phyloP scores from a whole-genome alignment of 2,329 filamentous ascomycete species.

The Davidsoniella virescens region DNA sequence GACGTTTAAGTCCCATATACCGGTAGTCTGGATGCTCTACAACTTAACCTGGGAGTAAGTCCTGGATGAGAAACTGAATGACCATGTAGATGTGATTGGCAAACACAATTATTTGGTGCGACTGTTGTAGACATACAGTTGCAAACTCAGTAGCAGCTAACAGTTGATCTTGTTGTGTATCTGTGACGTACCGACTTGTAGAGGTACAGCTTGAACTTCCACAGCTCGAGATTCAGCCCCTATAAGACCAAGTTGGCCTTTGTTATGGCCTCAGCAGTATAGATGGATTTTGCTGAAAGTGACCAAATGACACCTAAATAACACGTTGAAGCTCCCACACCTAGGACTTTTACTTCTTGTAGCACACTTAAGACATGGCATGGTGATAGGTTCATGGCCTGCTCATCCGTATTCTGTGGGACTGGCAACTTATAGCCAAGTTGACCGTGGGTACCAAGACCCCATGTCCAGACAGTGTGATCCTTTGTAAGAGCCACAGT shows the following conservation, averaged over 20 bases:
- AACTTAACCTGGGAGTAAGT: constrained; percentile 46
- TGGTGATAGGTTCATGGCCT: constrained; percentile 65
- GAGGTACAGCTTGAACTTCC: constrained; percentile 63
- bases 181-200: constrained; percentile 75
- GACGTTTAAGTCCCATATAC: constrained; percentile 41
- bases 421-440: constrained; percentile 67
- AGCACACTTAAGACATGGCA: constrained; percentile 82
- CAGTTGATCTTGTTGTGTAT: constrained; percentile 58
- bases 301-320: constrained; percentile 82
- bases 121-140: constrained; percentile 70
- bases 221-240: constrained; percentile 88
- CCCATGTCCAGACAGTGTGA: constrained; percentile 93
- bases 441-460: constrained; percentile 70
- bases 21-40: not conserved
- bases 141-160: constrained; percentile 83
- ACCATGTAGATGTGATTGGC: constrained; percentile 94
- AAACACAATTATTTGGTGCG: constrained; percentile 82
- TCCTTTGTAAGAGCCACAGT: constrained; percentile 69
- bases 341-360: constrained; percentile 69
- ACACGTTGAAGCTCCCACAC: constrained; percentile 78
- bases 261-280: constrained; percentile 90
- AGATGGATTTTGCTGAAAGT: constrained; percentile 67
- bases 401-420: constrained; percentile 54
- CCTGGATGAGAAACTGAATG: constrained; percentile 60
- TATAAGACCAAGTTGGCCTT: constrained; percentile 83